Evolutionary conservation across 106 monocot species (phyloP), one percentile per base, ranked within the genome.

Genomic region (Apostasia shenzhenica): DNA sequence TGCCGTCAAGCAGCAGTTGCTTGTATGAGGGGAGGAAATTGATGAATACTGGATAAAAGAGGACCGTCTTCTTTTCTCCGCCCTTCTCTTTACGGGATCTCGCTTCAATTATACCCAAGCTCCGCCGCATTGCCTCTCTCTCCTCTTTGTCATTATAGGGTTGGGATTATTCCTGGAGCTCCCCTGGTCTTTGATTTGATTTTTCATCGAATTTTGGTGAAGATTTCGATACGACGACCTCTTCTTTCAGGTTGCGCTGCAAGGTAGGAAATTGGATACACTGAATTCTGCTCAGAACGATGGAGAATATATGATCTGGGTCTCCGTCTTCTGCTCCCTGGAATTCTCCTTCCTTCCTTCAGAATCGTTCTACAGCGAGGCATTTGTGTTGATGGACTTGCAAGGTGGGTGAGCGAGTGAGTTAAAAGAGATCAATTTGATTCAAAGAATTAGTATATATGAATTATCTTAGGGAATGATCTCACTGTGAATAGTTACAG

Each of bases 361-460:
- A 42, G 12, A 62, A 12, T 62, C 62, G 10, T 13, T 62, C 3
- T 13, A 45, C 4, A 62, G 9, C n/a, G 1, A 45, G 12, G 4
- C 48, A 8, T 47, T 6, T 64, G 58, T 68, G 78, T 59, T 26
- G 61, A 79, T 79, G 78, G 78, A 79, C 61, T 61, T 79, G 39
- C 78, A 68, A 73, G 78, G 78, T 79, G 67, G 2, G 45, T 1
- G 39, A 59, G 6, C 11, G 38, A 48, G 6, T 12, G 58, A 11
- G 14, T 5, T 2, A 5, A 67, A n/a, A 3, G 46, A 47, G 53
- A 9, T 67, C 45, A n/a, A 2, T 68, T 13, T 5, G 13, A 8
- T 45, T 48, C 4, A 1, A 2, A 11, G 2, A 37, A 4, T 37
- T 8, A 1, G 14, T 13, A 11, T 3, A 3, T 13, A 53, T 45